Base-by-base conservation (phyloP, 2,329 filamentous ascomycete species). In the Geosmithia morbida region DNA sequence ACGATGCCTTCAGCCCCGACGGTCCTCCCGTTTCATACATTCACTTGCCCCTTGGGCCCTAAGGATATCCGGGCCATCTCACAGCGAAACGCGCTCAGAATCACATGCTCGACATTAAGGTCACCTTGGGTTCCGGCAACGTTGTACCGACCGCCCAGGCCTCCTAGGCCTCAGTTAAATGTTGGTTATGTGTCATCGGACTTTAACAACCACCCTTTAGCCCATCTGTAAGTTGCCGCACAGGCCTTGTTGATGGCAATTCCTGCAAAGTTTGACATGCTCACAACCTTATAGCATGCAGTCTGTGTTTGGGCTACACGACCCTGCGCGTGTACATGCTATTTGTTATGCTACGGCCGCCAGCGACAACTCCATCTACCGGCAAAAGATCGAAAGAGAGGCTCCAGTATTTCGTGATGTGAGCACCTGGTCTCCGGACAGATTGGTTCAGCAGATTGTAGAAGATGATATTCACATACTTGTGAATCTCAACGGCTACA, bases 401-500 rank as follows among this genome's bases (percentile, higher is more conserved):
- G 85, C 92, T 0, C 90, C 92, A 0, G 79, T 92, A 1, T 98
- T 98, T 62, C 75, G 83, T 44, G 90, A 98, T 61, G 87, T 85
- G 3, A 95, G 85, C 57, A 76, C 66, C 44, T 98, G 92, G 92
- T 70, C 87, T 5, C 77, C 88, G 2, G 89, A 96, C 59, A 80
- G 76, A 50, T 70, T 98, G 2, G 82, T 97, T 11, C 75, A 84
- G 41, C 88, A 95, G 61, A 95, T 98, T 51, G 76, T 90, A 40
- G 67, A 77, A 43, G 92, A 98, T 59, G 80, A 82, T 7, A 92
- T 98, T 46, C 92, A 98, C 59, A 92, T 98, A 41, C 74, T 98
- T 18, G 81, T 98, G 56, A 98, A 98, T 53, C 73, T 98, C n/a
- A 98, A 98, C 57, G 92, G 92, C 11, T 98, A 98, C 62, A 98